These are phyloP conservation scores for Lodderomyces metapsilosis DNA, from an alignment of 1,139 yeast genomes.

Conservation along the genomic window DNA sequence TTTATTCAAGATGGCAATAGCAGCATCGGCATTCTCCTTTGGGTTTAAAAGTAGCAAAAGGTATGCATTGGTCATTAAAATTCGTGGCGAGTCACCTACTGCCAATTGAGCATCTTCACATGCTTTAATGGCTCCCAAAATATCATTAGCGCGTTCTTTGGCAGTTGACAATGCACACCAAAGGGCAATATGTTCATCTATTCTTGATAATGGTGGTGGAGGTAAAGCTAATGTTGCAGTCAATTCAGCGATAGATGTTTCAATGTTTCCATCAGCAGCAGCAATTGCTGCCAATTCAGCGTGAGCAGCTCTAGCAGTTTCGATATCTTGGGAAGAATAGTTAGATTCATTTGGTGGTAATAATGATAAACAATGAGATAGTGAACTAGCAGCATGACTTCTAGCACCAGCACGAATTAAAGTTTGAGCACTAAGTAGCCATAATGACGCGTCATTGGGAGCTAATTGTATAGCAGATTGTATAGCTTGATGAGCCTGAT, in stretches of 20 bases:
- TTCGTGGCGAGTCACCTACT: slow-evolving; percentile 44
- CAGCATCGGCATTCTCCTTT: slow-evolving; percentile 20
- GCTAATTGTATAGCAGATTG: slow-evolving; percentile 44
- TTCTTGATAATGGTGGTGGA: slow-evolving; percentile 45
- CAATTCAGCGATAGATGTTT: slow-evolving; percentile 46
- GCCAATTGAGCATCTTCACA: slow-evolving; percentile 48
- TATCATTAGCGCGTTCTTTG: slow-evolving; percentile 48
- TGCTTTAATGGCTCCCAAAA: slow-evolving; percentile 45
- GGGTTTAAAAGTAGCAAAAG: slow-evolving; percentile 31
- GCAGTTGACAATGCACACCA: slow-evolving; percentile 55
- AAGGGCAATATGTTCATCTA: slow-evolving; percentile 46
- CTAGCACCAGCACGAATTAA: slow-evolving; percentile 41
- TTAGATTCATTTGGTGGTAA: slow-evolving; percentile 28
- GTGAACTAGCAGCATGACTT: slow-evolving; percentile 45
- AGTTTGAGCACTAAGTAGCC: slow-evolving; percentile 50
- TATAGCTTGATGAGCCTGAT: slow-evolving; percentile 51
- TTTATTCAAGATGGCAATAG: slow-evolving; percentile 36
- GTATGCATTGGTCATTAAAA: slow-evolving; percentile 48
- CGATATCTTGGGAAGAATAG: slow-evolving; percentile 32
- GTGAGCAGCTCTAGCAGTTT: slow-evolving; percentile 51
- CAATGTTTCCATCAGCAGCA: slow-evolving; percentile 50
- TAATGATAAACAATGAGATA: slow-evolving; percentile 43
- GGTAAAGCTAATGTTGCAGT: slow-evolving; percentile 49
- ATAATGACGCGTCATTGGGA: slow-evolving; percentile 43
- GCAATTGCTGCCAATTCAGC: slow-evolving; percentile 54